phyloP scores from a whole-genome alignment of 495 filamentous ascomycete species.

The Penicillium crystallinum region DNA sequence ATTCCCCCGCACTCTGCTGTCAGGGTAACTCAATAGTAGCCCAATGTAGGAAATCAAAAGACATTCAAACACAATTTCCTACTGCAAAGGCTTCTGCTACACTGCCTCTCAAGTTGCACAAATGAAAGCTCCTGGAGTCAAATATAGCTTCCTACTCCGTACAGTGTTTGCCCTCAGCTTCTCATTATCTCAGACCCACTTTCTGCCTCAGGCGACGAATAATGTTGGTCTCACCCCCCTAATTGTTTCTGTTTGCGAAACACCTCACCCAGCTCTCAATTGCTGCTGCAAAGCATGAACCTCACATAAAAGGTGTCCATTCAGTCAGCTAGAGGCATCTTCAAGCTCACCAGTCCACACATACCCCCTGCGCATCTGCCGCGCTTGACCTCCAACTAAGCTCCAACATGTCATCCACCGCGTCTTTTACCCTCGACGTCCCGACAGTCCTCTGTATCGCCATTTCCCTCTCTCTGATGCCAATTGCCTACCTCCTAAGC shows the following conservation, averaged over 20 bases:
- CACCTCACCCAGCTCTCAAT: not conserved
- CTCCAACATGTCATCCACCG: slow-evolving; percentile 16
- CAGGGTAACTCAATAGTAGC: not conserved
- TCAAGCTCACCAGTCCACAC: not conserved
- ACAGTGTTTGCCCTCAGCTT: not conserved
- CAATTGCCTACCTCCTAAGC: slow-evolving; percentile 45
- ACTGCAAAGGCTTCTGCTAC: not conserved
- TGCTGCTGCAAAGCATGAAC: not conserved
- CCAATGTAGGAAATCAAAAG: not conserved
- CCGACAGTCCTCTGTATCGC: slow-evolving; percentile 50
- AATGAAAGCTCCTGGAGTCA: not conserved
- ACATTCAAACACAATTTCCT: not conserved
- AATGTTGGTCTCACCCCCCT: not conserved
- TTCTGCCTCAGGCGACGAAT: not conserved
- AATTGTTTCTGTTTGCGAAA: not conserved
- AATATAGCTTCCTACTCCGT: not conserved
- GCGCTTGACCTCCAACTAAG: not conserved
- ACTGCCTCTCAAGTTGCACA: not conserved
- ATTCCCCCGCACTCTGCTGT: not conserved
- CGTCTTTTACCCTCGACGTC: slow-evolving; percentile 39
- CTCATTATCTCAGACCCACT: not conserved
- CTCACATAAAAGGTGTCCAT: not conserved
- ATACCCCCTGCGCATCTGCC: not conserved
- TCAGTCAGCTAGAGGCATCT: not conserved
- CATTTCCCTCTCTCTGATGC: slow-evolving; percentile 50